Evolutionary conservation across 2,329 filamentous ascomycete genomes (phyloP).

Genomic region (Ophiostoma montium): DNA sequence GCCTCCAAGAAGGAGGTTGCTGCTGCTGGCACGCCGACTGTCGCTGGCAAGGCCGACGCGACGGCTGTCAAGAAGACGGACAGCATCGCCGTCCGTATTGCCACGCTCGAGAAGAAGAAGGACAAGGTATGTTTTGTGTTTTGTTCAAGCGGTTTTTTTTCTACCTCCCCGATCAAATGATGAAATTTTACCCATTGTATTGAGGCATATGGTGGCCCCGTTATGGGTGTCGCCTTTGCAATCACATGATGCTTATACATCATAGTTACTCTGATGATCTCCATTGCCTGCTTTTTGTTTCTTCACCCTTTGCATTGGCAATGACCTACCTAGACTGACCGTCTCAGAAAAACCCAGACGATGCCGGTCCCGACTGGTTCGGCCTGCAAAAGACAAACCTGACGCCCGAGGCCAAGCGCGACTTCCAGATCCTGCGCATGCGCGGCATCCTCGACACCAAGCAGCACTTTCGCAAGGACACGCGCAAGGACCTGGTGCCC

Average conservation of each 20-base stretch:
- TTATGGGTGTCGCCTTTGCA: conserved; percentile 64
- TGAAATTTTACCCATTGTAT: conserved; percentile 56
- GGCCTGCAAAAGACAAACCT: conserved; percentile 72
- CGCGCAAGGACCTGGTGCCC: conserved; percentile 53
- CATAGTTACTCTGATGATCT: conserved; percentile 57
- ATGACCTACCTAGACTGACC: neutral
- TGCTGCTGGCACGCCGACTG: conserved; percentile 2
- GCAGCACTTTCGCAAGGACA: conserved; percentile 80
- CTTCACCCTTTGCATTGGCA: neutral
- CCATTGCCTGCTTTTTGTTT: conserved; percentile 14
- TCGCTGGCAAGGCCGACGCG: conserved; percentile 4
- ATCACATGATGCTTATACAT: conserved; percentile 41
- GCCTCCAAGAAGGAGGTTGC: conserved; percentile 9
- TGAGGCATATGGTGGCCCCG: conserved; percentile 65
- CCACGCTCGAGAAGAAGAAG: conserved; percentile 16
- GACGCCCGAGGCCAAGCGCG: conserved; percentile 65
- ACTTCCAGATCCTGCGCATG: conserved; percentile 82
- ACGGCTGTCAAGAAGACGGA: conserved; percentile 12
- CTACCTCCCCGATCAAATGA: conserved; percentile 36
- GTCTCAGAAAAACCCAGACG: conserved; percentile 21
- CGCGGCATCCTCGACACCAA: conserved; percentile 80
- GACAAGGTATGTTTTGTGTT: conserved; percentile 19
- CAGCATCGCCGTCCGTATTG: conserved; percentile 19
- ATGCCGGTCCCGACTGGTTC: conserved; percentile 75
- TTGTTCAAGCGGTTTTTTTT: neutral